Evolutionary conservation across 352 stramenopile species (phyloP).

Genomic region (Globisporangium nodosum): DNA sequence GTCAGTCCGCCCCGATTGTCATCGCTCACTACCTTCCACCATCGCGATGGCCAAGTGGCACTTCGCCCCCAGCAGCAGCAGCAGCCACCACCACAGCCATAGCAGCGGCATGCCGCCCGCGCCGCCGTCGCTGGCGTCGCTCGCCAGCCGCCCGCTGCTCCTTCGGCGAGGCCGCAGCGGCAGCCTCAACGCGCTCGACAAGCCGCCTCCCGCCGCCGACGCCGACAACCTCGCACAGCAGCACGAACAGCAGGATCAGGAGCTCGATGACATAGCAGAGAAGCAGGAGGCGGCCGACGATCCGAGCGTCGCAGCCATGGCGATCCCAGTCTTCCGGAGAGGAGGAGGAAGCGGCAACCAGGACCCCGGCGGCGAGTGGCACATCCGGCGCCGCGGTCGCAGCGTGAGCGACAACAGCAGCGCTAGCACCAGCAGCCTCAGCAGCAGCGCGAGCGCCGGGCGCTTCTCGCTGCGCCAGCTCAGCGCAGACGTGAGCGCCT

Average conservation of each 20-base stretch:
- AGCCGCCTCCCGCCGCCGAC: background rate
- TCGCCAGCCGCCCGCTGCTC: slow-evolving; percentile 4
- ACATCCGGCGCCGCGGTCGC: slow-evolving; percentile 33
- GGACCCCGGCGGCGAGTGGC: slow-evolving; percentile 16
- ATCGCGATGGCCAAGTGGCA: slow-evolving; percentile 14
- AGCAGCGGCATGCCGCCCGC: background rate
- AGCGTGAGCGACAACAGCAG: slow-evolving; percentile 67
- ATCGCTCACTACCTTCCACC: background rate
- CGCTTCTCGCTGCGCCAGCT: slow-evolving; percentile 43
- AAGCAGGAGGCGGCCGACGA: background rate
- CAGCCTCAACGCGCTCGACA: slow-evolving; percentile 13
- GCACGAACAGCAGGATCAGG: background rate
- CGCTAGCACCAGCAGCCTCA: slow-evolving; percentile 45
- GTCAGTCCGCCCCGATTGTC: background rate
- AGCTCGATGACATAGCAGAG: background rate
- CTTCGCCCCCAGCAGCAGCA: background rate
- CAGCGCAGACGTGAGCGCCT: slow-evolving; percentile 20
- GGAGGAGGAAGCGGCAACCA: slow-evolving; percentile 18
- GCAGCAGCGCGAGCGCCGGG: slow-evolving; percentile 5
- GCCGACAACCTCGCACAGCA: background rate
- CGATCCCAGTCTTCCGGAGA: slow-evolving; percentile 47
- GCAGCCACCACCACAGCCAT: background rate
- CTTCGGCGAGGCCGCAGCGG: slow-evolving; percentile 10
- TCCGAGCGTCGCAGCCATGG: slow-evolving; percentile 11
- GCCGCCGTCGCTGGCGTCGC: background rate